These are phyloP conservation scores for Saccharomycopsis synnaedendra DNA, from an alignment of 805 yeast genomes.

Conservation along the genomic window DNA sequence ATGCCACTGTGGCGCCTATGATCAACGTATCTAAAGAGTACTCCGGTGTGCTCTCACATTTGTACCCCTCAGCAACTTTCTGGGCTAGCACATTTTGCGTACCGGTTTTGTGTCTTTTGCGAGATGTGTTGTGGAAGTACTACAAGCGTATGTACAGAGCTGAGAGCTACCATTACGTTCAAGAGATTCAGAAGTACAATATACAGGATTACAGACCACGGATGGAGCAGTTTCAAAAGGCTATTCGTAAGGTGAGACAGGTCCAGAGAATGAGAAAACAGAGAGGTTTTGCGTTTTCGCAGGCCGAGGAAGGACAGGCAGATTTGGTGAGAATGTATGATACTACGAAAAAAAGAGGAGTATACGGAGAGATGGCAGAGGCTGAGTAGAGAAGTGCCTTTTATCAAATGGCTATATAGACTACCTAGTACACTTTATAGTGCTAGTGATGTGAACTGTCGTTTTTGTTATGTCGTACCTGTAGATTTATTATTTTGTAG, in stretches of 20 bases:
- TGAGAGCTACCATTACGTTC: slow-evolving; percentile 88
- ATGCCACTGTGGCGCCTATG: slow-evolving; percentile 75
- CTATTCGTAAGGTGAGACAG: slow-evolving; percentile 93
- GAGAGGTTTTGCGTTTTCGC: slow-evolving; percentile 97
- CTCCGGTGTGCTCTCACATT: slow-evolving; percentile 62
- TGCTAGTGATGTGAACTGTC: too few relatives aligned
- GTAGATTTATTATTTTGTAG: too few relatives aligned
- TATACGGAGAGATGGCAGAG: slow-evolving; percentile 39
- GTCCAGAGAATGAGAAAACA: slow-evolving; percentile 97
- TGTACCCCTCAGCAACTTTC: slow-evolving; percentile 51
- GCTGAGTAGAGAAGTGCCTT: neutral
- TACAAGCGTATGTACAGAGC: slow-evolving; percentile 88
- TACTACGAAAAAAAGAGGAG: slow-evolving; percentile 76
- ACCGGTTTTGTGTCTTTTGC: slow-evolving; percentile 63
- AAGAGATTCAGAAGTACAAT: slow-evolving; percentile 91
- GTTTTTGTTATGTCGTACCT: too few relatives aligned
- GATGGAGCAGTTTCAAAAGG: slow-evolving; percentile 92
- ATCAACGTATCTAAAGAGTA: slow-evolving; percentile 77
- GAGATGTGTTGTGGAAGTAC: slow-evolving; percentile 93
- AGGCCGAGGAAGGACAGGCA: slow-evolving; percentile 90
- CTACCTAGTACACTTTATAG: too few relatives aligned
- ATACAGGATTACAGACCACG: slow-evolving; percentile 93
- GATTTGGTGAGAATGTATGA: slow-evolving; percentile 87
- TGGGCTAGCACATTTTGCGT: slow-evolving; percentile 72
- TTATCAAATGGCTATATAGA: neutral